phyloP scores from a whole-genome alignment of 192 early-diverging fungal genomes.

The Gonapodya sp. region DNA sequence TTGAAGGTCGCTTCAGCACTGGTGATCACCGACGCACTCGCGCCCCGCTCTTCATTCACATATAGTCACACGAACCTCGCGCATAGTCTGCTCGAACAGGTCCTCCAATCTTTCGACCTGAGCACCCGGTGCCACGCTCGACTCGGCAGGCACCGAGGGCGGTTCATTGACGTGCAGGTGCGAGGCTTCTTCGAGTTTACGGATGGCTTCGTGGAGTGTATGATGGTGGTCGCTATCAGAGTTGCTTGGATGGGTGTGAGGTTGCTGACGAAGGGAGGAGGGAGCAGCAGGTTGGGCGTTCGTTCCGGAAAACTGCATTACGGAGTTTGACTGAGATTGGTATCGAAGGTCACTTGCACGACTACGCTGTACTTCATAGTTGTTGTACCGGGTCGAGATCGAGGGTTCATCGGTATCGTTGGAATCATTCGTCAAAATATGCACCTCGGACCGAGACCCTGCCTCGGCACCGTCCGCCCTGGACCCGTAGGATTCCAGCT shows the following conservation, averaged over 20 bases:
- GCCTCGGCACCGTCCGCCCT: background rate
- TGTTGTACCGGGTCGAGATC: background rate
- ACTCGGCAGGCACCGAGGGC: no score
- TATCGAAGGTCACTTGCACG: background rate
- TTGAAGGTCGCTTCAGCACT: background rate
- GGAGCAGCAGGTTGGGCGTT: no score
- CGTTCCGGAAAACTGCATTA: no score
- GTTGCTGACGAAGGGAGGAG: no score
- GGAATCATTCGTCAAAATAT: background rate
- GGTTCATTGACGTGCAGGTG: no score
- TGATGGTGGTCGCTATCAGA: no score
- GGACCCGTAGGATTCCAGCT: background rate
- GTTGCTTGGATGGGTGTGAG: no score
- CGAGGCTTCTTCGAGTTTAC: no score
- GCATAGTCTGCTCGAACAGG: background rate
- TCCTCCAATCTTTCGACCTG: background rate
- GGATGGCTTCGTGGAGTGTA: no score
- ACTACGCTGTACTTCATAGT: background rate
- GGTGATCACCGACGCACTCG: background rate
- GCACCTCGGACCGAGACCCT: background rate
- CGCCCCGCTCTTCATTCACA: background rate
- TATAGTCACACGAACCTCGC: no score
- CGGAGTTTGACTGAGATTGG: no score
- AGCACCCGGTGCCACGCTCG: no score
- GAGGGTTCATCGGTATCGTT: background rate